phyloP scores from a whole-genome alignment of 2,329 filamentous ascomycete species.

The Alternaria rosae region DNA sequence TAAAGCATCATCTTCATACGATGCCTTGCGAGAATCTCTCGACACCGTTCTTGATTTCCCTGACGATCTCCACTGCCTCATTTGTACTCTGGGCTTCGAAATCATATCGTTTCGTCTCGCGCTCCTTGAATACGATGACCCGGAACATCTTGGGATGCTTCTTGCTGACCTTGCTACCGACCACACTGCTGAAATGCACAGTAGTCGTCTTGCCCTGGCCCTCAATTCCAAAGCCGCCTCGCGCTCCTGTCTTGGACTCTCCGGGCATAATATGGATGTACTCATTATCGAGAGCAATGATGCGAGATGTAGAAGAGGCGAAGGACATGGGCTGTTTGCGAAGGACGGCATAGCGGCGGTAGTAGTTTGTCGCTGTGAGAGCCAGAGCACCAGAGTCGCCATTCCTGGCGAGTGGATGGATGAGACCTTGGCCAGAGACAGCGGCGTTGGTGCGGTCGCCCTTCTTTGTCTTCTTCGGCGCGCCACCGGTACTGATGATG shows the following conservation, averaged over 20 bases:
- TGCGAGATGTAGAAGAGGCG: conserved; percentile 75
- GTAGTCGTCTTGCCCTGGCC: conserved; percentile 74
- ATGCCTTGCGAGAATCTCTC: conserved; percentile 67
- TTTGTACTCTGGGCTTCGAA: conserved; percentile 78
- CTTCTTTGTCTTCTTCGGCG: conserved; percentile 61
- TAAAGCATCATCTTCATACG: conserved; percentile 18
- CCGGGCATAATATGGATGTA: conserved; percentile 84
- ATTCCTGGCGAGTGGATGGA: conserved; percentile 72
- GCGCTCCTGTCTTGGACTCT: conserved; percentile 60
- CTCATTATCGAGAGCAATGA: conserved; percentile 82
- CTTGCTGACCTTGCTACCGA: conserved; percentile 81
- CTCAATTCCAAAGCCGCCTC: conserved; percentile 24
- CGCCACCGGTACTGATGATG: conserved; percentile 61
- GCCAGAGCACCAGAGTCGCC: conserved; percentile 53
- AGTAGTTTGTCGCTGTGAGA: conserved; percentile 50
- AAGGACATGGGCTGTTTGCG: conserved; percentile 85
- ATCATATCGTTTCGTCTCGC: conserved; percentile 82
- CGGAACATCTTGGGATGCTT: conserved; percentile 84
- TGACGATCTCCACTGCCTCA: conserved; percentile 80
- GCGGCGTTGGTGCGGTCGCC: conserved; percentile 58
- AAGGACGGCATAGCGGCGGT: conserved; percentile 81
- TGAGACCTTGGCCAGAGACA: conserved; percentile 57
- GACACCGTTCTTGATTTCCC: conserved; percentile 78
- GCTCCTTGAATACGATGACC: conserved; percentile 77
- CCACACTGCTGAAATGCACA: conserved; percentile 81